Evolutionary conservation across 2,329 filamentous ascomycete species (phyloP).

Genomic region (Paraconiothyrium brasiliense): DNA sequence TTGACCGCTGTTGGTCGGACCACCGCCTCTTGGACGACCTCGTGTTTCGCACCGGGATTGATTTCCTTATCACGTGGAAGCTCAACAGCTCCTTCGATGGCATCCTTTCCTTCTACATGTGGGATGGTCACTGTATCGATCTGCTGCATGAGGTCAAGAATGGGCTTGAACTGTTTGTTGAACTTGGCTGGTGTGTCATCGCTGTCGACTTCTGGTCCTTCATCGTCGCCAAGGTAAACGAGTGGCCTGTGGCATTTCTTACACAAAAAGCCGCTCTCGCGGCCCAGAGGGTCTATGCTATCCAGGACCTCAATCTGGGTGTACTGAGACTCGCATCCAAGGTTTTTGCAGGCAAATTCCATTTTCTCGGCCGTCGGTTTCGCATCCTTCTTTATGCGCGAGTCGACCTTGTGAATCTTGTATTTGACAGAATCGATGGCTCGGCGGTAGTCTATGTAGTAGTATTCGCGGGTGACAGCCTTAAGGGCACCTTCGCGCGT

Average conservation of each 20-base stretch:
- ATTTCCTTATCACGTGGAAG: constrained; percentile 72
- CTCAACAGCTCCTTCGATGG: constrained; percentile 69
- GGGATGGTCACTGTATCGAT: constrained; percentile 80
- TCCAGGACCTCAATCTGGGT: constrained; percentile 90
- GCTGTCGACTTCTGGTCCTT: constrained; percentile 37
- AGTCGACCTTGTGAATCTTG: constrained; percentile 86
- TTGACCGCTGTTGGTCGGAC: constrained; percentile 73
- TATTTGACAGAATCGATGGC: constrained; percentile 97
- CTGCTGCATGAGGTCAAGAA: constrained; percentile 77
- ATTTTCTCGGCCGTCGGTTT: constrained; percentile 84
- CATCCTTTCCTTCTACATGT: constrained; percentile 75
- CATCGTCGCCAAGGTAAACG: constrained; percentile 38
- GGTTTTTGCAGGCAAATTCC: constrained; percentile 81
- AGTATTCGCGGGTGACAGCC: constrained; percentile 88
- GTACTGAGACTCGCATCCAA: constrained; percentile 81
- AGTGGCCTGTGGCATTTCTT: constrained; percentile 76
- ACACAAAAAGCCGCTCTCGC: constrained; percentile 77
- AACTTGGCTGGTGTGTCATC: constrained; percentile 60
- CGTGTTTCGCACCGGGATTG: constrained; percentile 70
- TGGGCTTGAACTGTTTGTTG: constrained; percentile 81
- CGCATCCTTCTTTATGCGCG: constrained; percentile 84
- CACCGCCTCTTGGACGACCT: constrained; percentile 63
- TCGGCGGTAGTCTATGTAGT: constrained; percentile 94
- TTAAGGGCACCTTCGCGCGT: constrained; percentile 82
- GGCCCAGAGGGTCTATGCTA: constrained; percentile 65